Percentiles rank a stretch among this genome's conserved stretches.
phyloP scores from a whole-genome alignment of 2,329 filamentous ascomycete genomes.

The Fusarium metavorans region DNA sequence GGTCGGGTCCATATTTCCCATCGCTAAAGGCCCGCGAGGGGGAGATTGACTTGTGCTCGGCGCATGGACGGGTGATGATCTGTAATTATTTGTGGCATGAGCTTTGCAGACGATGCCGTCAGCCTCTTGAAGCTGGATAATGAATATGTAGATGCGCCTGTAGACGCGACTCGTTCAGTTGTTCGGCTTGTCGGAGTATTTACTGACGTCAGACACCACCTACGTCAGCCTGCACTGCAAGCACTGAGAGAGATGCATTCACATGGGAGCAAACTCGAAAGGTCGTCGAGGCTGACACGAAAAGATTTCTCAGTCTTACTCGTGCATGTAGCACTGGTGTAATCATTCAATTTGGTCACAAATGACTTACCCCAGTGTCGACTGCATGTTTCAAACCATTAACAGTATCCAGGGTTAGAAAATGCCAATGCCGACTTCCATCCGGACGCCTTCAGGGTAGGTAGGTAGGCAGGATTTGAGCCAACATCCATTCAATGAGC shows the following conservation, averaged over 20 bases:
- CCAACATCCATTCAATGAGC: background rate
- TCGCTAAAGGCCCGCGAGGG: background rate
- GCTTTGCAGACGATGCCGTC: background rate
- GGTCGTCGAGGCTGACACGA: background rate
- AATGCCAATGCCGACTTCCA: background rate
- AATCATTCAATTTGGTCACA: background rate
- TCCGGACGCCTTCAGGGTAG: background rate
- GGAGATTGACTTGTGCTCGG: slow-evolving; percentile 19
- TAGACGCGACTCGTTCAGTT: background rate
- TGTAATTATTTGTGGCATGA: slow-evolving; percentile 1
- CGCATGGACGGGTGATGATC: slow-evolving; percentile 9
- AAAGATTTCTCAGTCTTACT: background rate
- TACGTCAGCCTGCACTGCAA: slow-evolving; percentile 26
- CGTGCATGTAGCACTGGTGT: background rate
- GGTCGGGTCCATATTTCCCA: slow-evolving; percentile 30
- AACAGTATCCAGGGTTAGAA: background rate
- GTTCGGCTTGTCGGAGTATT: background rate
- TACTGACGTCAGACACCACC: slow-evolving; percentile 31
- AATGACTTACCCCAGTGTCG: background rate
- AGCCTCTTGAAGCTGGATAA: background rate
- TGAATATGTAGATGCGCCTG: background rate
- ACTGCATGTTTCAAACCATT: background rate
- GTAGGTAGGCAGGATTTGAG: background rate
- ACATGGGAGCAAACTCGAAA: background rate
- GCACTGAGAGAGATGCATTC: background rate